Percentiles rank a stretch among this genome's conserved stretches.
Evolutionary conservation across 2,329 filamentous ascomycete genomes (phyloP).

Genomic region (Davidsoniella virescens): DNA sequence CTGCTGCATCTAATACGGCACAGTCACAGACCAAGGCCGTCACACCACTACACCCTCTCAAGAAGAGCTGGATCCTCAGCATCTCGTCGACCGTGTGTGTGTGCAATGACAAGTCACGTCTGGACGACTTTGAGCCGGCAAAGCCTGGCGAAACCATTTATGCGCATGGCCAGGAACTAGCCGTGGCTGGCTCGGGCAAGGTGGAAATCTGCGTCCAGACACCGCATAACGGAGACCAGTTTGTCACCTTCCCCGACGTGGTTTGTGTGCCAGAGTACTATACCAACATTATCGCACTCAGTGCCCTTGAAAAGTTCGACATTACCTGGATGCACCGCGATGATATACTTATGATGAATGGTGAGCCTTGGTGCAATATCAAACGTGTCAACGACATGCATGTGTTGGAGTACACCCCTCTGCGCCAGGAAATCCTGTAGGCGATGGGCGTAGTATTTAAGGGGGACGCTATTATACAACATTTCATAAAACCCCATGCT

Average conservation of each 20-base stretch:
- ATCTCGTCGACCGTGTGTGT: conserved; percentile 9
- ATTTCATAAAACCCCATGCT: neutral
- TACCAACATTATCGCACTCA: conserved; percentile 10
- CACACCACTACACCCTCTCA: neutral
- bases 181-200: conserved; percentile 6
- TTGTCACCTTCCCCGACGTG: conserved; percentile 11
- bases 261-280: conserved; percentile 10
- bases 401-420: conserved; percentile 10
- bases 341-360: conserved; percentile 9
- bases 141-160: conserved; percentile 2
- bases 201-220: conserved; percentile 8
- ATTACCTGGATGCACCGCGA: conserved; percentile 11
- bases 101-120: conserved; percentile 8
- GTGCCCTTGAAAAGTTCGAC: conserved; percentile 5
- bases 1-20: neutral
- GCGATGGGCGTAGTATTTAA: neutral
- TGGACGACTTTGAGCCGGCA: conserved; percentile 6
- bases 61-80: conserved; percentile 13
- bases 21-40: neutral
- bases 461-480: neutral
- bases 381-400: conserved; percentile 9
- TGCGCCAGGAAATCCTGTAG: conserved; percentile 7
- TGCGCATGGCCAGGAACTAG: conserved; percentile 7
- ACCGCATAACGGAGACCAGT: neutral
- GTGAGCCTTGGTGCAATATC: conserved; percentile 10